Conservation (phyloP, 257 asterid genomes). For the Solanum neorickii region DNA sequence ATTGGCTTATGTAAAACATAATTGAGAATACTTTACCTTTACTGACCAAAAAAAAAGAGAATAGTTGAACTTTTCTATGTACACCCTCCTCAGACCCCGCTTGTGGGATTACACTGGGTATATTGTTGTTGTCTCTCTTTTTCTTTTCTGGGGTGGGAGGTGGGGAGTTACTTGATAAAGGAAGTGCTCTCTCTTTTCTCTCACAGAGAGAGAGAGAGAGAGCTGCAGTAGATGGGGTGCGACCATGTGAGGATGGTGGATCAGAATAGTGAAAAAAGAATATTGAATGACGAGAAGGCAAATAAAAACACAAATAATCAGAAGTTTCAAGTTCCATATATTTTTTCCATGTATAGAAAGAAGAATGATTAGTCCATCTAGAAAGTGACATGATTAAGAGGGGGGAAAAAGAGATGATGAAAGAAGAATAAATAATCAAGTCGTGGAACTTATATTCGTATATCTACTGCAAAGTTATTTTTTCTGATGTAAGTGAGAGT, state of each 20-base stretch:
- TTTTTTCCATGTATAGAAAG: background rate
- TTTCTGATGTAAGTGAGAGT: background rate
- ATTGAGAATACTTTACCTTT: background rate
- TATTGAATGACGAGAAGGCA: background rate
- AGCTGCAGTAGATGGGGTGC: background rate
- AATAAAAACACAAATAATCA: background rate
- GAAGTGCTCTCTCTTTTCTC: background rate
- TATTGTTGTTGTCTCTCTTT: background rate
- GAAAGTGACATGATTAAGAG: background rate
- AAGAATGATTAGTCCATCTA: background rate
- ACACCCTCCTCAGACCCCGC: background rate
- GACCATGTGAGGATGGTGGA: background rate
- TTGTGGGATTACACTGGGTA: background rate
- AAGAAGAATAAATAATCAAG: background rate
- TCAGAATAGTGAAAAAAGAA: background rate
- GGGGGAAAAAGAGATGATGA: background rate
- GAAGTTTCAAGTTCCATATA: background rate
- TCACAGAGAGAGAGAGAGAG: background rate
- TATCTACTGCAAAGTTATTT: background rate
- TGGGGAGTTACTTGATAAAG: background rate
- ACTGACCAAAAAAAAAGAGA: background rate
- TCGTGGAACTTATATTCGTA: background rate
- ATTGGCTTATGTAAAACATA: background rate
- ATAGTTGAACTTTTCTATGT: background rate
- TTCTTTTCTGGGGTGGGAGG: background rate